Evolutionary conservation across 768 basidiomycete genomes (phyloP).

Genomic region (Lepiota venenata): DNA sequence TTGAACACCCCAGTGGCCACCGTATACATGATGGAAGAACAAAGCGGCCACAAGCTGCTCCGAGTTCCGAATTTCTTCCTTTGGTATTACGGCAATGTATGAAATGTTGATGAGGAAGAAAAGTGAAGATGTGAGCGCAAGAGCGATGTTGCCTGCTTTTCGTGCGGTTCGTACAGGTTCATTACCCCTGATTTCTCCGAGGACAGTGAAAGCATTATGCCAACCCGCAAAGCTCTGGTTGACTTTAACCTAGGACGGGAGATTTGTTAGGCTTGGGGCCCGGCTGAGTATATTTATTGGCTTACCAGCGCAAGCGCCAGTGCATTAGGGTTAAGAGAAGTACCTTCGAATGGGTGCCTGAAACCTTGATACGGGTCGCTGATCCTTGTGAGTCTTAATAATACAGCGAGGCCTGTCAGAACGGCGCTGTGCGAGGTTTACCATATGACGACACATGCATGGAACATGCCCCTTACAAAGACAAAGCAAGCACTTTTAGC

Average conservation of each 20-base stretch:
- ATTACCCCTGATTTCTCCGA: slow-evolving; percentile 36
- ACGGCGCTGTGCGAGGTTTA: slow-evolving; percentile 31
- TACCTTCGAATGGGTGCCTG: slow-evolving; percentile 51
- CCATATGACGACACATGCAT: neutral
- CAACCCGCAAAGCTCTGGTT: slow-evolving; percentile 31
- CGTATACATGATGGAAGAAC: slow-evolving; percentile 31
- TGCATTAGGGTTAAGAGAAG: slow-evolving; percentile 39
- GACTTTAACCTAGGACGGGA: slow-evolving; percentile 24
- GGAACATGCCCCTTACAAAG: slow-evolving; percentile 21
- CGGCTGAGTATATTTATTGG: neutral
- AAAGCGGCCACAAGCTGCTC: slow-evolving; percentile 31
- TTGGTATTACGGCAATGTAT: slow-evolving; percentile 32
- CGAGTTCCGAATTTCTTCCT: slow-evolving; percentile 29
- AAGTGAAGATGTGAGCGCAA: slow-evolving; percentile 36
- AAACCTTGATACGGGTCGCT: slow-evolving; percentile 56
- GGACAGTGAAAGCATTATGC: slow-evolving; percentile 41
- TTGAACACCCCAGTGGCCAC: slow-evolving; percentile 21
- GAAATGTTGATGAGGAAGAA: slow-evolving; percentile 45
- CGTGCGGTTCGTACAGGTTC: slow-evolving; percentile 43
- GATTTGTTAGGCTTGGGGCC: neutral
- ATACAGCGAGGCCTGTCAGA: slow-evolving; percentile 53
- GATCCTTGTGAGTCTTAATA: slow-evolving; percentile 51
- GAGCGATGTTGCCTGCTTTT: slow-evolving; percentile 37
- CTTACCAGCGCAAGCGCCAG: slow-evolving; percentile 30
- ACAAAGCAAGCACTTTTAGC: slow-evolving; percentile 26